Conservation (phyloP, 1,284 basidiomycete species). For the Tilletia horrida region DNA sequence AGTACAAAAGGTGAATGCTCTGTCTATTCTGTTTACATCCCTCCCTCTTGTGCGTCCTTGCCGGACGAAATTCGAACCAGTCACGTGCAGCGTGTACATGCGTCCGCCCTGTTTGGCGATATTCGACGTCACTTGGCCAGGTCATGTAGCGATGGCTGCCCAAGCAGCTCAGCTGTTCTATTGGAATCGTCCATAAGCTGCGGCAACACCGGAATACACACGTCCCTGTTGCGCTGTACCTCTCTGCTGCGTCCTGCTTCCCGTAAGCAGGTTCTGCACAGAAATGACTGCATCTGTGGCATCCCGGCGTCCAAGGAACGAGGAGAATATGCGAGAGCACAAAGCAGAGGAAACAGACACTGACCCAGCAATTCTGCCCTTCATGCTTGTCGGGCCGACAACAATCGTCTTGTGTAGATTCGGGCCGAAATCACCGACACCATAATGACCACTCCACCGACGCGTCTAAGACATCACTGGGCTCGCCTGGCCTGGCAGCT, state of each 20-base stretch:
- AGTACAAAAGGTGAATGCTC: slow-evolving; percentile 11
- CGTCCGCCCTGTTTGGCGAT: neutral
- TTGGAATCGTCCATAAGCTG: too few relatives aligned
- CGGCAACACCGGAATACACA: too few relatives aligned
- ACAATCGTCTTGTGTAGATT: neutral
- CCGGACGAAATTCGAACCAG: neutral
- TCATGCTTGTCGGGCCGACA: slow-evolving; percentile 8
- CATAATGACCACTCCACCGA: neutral
- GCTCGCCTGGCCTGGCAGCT: slow-evolving; percentile 11
- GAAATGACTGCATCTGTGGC: too few relatives aligned
- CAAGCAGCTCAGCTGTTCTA: too few relatives aligned
- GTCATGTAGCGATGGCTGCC: too few relatives aligned
- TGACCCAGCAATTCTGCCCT: neutral
- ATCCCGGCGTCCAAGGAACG: neutral
- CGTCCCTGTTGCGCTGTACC: neutral
- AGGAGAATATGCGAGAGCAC: neutral
- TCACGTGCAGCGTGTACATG: neutral
- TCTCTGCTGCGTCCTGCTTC: neutral
- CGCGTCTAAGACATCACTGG: neutral
- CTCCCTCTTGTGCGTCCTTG: neutral
- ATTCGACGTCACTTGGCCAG: neutral
- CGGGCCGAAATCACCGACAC: too few relatives aligned
- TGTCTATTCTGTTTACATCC: neutral
- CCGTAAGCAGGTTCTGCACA: neutral
- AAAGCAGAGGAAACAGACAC: neutral